Conservation (phyloP, 2,329 filamentous ascomycete genomes). For the Chaetomiaceae sp. region DNA sequence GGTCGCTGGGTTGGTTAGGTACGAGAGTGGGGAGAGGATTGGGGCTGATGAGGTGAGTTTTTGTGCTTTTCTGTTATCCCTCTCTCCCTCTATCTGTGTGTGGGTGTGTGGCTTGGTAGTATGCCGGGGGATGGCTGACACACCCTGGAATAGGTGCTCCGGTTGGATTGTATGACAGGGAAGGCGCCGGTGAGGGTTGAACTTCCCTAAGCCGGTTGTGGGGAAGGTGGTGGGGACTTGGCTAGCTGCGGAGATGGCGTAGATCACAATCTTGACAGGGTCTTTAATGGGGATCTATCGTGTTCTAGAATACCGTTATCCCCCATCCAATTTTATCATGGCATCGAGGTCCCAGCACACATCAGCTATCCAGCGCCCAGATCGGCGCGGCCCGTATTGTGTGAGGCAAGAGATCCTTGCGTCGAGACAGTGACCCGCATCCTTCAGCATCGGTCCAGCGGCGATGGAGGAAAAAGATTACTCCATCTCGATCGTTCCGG, state of each 20-base stretch:
- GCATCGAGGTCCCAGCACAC: background rate
- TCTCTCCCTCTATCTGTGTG: too few relatives aligned
- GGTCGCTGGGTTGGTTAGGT: conserved; percentile 63
- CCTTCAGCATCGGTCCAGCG: too few relatives aligned
- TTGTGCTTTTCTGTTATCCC: background rate
- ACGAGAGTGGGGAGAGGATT: conserved; percentile 60
- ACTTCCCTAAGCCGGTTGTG: too few relatives aligned
- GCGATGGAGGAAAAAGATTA: conserved; percentile 34
- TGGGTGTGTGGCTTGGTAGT: too few relatives aligned
- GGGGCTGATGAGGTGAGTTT: conserved; percentile 46
- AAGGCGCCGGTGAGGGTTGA: background rate
- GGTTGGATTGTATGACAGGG: conserved; percentile 13
- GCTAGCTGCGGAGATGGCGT: too few relatives aligned
- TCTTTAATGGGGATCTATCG: conserved; percentile 2
- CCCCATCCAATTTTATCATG: background rate
- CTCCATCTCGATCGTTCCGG: conserved; percentile 71
- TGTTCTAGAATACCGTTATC: background rate
- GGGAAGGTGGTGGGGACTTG: background rate
- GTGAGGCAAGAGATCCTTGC: too few relatives aligned
- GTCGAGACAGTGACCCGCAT: too few relatives aligned
- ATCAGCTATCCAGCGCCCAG: too few relatives aligned
- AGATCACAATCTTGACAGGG: background rate
- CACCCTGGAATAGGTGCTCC: conserved; percentile 10
- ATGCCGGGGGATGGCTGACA: too few relatives aligned
- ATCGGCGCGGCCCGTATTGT: background rate